Conservation (phyloP, 176 grass and related monocot genomes). For the Tillandsia leiboldiana region DNA sequence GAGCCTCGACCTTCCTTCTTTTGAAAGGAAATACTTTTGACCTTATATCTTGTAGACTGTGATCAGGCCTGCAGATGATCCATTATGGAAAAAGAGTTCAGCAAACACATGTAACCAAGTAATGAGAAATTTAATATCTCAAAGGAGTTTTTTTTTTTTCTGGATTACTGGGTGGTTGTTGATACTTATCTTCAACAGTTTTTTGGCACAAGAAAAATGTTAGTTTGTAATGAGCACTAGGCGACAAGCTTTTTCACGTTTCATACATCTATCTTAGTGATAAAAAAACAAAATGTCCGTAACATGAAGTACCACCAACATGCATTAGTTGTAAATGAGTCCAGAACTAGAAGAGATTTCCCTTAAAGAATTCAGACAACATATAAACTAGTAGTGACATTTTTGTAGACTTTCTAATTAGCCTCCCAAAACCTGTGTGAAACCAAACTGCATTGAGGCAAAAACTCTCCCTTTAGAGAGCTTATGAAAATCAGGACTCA, state of each 20-base stretch:
- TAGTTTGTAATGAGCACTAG: background rate
- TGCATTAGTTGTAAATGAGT: too few species aligned
- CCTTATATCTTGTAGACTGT: slow-evolving; percentile 74
- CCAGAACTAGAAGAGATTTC: too few species aligned
- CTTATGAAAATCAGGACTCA: too few species aligned
- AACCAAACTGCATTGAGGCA: too few species aligned
- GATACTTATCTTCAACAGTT: background rate
- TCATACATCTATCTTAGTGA: background rate
- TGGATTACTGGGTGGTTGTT: background rate
- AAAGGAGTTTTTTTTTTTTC: slow-evolving; percentile 11
- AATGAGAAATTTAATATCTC: slow-evolving; percentile 5
- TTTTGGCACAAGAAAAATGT: background rate
- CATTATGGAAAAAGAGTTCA: slow-evolving; percentile 7
- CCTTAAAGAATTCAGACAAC: too few species aligned
- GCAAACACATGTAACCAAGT: slow-evolving; percentile 16
- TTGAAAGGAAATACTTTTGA: slow-evolving; percentile 72
- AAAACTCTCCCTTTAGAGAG: too few species aligned
- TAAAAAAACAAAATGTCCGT: background rate
- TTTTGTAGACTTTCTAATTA: too few species aligned
- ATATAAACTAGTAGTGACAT: too few species aligned
- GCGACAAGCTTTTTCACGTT: background rate
- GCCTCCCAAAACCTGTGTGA: too few species aligned
- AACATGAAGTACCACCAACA: too few species aligned
- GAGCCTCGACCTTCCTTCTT: slow-evolving; percentile 61
- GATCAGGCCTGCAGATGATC: slow-evolving; percentile 49